A percentile compares a stretch with the other conserved stretches of the same genome.
Evolutionary conservation across 352 stramenopile species (phyloP).

Genomic region (Phytopythium vexans): DNA sequence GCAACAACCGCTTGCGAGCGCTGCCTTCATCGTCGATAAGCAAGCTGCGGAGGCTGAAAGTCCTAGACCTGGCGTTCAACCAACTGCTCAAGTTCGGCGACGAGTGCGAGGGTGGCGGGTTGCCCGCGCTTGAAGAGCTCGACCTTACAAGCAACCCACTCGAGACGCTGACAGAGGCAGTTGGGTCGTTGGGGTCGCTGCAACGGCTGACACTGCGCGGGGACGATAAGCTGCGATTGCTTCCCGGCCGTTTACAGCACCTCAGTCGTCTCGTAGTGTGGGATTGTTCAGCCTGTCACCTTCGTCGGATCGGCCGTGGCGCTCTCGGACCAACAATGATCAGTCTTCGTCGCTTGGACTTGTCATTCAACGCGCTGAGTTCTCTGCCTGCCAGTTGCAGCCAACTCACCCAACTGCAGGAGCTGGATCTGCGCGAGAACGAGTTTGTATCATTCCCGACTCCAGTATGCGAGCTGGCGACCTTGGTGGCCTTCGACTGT

Average conservation of each 20-base stretch:
- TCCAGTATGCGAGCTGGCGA: constrained; percentile 19
- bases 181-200: constrained; percentile 34
- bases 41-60: constrained; percentile 32
- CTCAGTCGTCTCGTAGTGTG: constrained; percentile 30
- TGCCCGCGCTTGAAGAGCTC: constrained; percentile 46
- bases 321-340: constrained; percentile 34
- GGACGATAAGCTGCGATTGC: constrained; percentile 28
- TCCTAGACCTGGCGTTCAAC: constrained; percentile 52
- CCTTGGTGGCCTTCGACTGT: constrained; percentile 33
- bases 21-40: constrained; percentile 18
- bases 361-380: constrained; percentile 44
- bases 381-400: constrained; percentile 39
- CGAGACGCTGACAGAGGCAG: constrained; percentile 25
- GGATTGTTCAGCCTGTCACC: constrained; percentile 42
- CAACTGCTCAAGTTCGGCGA: constrained; percentile 39
- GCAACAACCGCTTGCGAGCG: constrained; percentile 42
- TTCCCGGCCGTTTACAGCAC: constrained; percentile 43
- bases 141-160: constrained; percentile 49
- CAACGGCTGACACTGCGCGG: constrained; percentile 35
- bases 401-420: constrained; percentile 32
- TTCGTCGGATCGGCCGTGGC: constrained; percentile 47
- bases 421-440: constrained; percentile 43
- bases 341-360: constrained; percentile 27
- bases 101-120: constrained; percentile 21
- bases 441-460: constrained; percentile 21